These are phyloP conservation scores for Leptodontidium sp. DNA, from an alignment of 2,329 filamentous ascomycete genomes.

Conservation along the genomic window DNA sequence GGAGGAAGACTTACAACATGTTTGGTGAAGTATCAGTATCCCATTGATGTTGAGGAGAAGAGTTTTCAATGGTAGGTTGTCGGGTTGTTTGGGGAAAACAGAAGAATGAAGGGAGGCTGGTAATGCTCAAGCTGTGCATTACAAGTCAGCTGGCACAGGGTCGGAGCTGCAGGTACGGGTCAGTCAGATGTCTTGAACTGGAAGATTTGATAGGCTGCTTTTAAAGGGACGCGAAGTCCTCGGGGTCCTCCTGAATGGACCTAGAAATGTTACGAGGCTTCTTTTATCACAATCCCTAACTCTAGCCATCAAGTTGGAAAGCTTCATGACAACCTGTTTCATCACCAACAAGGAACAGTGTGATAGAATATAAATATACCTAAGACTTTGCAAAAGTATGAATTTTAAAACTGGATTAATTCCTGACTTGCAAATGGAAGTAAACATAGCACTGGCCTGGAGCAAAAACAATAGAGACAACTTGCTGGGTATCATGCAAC, in stretches of 20 bases:
- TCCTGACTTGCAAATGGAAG: too few relatives aligned
- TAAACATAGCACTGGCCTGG: too few relatives aligned
- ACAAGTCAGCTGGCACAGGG: conserved; percentile 6
- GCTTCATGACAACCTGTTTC: too few relatives aligned
- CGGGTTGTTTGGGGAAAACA: not conserved
- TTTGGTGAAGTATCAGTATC: not conserved
- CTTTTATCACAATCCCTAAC: too few relatives aligned
- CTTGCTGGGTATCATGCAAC: conserved; percentile 3
- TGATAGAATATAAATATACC: too few relatives aligned
- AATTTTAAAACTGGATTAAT: too few relatives aligned
- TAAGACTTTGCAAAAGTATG: too few relatives aligned
- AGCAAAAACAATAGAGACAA: not conserved
- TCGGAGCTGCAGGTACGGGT: conserved; percentile 11
- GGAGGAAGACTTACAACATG: conserved; percentile 19
- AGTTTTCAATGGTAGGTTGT: not conserved
- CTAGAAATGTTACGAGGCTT: not conserved
- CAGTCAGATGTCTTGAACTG: conserved; percentile 18
- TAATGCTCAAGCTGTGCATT: not conserved
- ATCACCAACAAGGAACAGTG: too few relatives aligned
- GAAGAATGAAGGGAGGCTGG: not conserved
- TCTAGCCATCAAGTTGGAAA: too few relatives aligned
- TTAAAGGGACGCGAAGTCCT: not conserved
- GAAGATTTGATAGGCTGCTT: not conserved
- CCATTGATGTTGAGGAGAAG: not conserved
- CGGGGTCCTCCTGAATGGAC: too few relatives aligned